Conservation (phyloP, 495 filamentous ascomycete species). For the Terfezia boudieri region DNA sequence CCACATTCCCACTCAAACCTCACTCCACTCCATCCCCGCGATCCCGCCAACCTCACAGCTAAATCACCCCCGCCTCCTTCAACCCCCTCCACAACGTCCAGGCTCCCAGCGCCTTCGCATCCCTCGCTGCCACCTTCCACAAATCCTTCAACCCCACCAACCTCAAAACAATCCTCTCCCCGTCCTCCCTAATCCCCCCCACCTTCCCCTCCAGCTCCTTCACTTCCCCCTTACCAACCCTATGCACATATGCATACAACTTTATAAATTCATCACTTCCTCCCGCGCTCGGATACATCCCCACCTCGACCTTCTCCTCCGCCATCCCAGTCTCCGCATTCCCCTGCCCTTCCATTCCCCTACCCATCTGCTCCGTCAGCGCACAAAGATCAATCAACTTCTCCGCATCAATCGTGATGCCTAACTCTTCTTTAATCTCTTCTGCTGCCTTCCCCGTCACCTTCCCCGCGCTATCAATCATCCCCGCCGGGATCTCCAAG, state of each 20-base stretch:
- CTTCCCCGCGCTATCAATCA: constrained; percentile 57
- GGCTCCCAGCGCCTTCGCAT: constrained; percentile 60
- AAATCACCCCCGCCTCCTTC: constrained; percentile 38
- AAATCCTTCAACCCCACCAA: constrained; percentile 47
- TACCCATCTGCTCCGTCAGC: constrained; percentile 23
- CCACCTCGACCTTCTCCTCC: constrained; percentile 7
- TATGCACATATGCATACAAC: constrained; percentile 50
- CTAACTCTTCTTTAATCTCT: constrained; percentile 69
- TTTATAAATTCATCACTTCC: constrained; percentile 71
- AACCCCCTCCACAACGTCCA: constrained; percentile 57
- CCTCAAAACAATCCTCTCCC: constrained; percentile 67
- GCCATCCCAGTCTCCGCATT: constrained; percentile 10
- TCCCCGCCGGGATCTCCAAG: constrained; percentile 67
- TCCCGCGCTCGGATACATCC: constrained; percentile 52
- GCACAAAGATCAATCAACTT: constrained; percentile 50
- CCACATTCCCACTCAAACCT: no score
- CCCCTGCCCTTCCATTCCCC: constrained; percentile 1
- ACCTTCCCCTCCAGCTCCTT: constrained; percentile 49
- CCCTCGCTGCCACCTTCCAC: constrained; percentile 49
- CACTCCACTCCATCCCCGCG: no score
- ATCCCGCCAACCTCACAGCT: neutral
- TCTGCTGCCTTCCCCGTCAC: constrained; percentile 52
- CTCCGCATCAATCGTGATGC: constrained; percentile 27
- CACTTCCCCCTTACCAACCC: constrained; percentile 39
- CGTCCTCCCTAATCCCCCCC: constrained; percentile 53